Percentiles rank a stretch among this genome's conserved stretches.
Evolutionary conservation across 2,329 filamentous ascomycete genomes (phyloP).

Genomic region (Laburnicola sp.): DNA sequence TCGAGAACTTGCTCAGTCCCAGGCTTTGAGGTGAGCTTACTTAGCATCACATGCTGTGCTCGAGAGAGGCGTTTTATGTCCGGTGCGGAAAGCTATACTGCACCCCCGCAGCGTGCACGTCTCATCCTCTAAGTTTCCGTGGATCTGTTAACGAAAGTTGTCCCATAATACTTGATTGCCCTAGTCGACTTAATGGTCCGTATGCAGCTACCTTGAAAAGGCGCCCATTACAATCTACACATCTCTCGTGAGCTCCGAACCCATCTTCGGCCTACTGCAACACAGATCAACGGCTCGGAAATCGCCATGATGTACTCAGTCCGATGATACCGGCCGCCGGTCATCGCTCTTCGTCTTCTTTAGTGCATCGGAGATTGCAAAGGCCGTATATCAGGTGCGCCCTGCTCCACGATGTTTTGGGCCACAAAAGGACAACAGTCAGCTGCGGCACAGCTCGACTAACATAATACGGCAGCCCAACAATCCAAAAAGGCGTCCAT

Average conservation of each 20-base stretch:
- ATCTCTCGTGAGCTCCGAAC: slow-evolving; percentile 1
- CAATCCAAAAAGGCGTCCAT: not conserved
- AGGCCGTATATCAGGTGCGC: slow-evolving; percentile 4
- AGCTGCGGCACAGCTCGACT: not conserved
- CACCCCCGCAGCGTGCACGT: not conserved
- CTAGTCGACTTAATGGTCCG: not conserved
- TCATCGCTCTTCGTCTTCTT: slow-evolving; percentile 1
- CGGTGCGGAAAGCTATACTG: not conserved
- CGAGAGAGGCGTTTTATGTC: not conserved
- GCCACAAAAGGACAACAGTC: not conserved
- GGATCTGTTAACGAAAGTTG: not conserved
- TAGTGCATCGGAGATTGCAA: slow-evolving; percentile 8
- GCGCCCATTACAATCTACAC: not conserved
- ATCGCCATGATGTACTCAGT: slow-evolving; percentile 2
- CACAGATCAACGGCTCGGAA: not conserved
- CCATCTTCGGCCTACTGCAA: not conserved
- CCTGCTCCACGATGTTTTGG: slow-evolving; percentile 1
- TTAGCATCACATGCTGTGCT: not conserved
- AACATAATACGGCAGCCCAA: not conserved
- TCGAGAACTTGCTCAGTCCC: not conserved
- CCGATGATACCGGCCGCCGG: not conserved
- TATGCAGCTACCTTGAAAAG: not conserved
- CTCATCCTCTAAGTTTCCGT: not conserved
- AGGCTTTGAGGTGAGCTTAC: not conserved
- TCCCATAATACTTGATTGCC: not conserved